Conservation (phyloP, 2,329 filamentous ascomycete genomes). For the Diaporthe velutina region DNA sequence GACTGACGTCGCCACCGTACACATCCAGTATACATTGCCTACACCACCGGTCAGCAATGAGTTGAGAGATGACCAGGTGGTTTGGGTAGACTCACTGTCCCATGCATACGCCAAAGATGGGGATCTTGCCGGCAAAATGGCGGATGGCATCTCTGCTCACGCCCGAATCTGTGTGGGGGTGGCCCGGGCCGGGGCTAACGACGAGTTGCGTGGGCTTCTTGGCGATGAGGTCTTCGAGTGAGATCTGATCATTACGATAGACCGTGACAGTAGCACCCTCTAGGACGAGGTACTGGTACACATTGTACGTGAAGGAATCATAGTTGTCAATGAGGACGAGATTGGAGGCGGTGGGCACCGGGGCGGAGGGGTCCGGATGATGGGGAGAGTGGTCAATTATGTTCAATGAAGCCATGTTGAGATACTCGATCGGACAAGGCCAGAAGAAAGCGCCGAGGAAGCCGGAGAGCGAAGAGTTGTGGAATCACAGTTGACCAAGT, state of each 20-base stretch:
- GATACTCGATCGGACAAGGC: not conserved
- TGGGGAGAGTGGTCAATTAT: constrained; percentile 87
- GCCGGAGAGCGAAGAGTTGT: constrained; percentile 26
- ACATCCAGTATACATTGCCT: constrained; percentile 96
- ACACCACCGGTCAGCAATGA: constrained; percentile 38
- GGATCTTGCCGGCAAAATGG: constrained; percentile 94
- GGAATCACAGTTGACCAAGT: not conserved
- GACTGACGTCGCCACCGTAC: constrained; percentile 91
- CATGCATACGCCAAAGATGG: constrained; percentile 98
- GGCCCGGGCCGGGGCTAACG: constrained; percentile 93
- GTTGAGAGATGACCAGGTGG: constrained; percentile 32
- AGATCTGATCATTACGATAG: constrained; percentile 91
- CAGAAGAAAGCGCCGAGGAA: not conserved
- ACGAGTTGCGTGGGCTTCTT: constrained; percentile 94
- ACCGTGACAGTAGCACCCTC: constrained; percentile 94
- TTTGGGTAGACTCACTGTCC: constrained; percentile 77
- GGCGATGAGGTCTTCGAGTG: constrained; percentile 83
- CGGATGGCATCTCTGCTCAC: constrained; percentile 92
- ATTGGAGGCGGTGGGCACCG: constrained; percentile 85
- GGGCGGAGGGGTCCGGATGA: constrained; percentile 80
- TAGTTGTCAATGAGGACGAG: constrained; percentile 98
- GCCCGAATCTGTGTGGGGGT: constrained; percentile 91
- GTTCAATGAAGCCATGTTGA: constrained; percentile 60
- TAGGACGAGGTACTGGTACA: constrained; percentile 98
- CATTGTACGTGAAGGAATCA: constrained; percentile 99